Base-by-base conservation (phyloP, 441 rosid genomes). In the Populus hybrid region DNA sequence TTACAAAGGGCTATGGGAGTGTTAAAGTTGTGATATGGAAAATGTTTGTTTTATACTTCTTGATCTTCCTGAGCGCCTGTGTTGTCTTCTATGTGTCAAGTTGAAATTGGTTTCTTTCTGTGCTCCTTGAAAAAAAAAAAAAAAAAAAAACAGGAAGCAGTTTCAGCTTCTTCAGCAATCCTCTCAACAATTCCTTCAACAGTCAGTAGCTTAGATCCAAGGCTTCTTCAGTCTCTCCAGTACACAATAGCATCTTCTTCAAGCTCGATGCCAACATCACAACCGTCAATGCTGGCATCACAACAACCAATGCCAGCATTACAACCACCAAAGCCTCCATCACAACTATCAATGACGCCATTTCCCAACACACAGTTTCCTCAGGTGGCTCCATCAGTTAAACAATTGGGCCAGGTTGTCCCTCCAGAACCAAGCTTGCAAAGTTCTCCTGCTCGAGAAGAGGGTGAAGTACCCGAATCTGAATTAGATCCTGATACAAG, bases 401-500 rank as follows among this genome's bases (percentile, higher is more conserved):
- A 89, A 79, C 89, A 89, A 50, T 74, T 89, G 83, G 90, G 87
- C 86, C 88, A 87, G 73, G 86, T 83, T 79, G 76, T 75, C 65
- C 85, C 86, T 71, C 83, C 88, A 53, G 99, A 97, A 80, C 87
- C 88, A 80, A 90, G 87, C 88, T 84, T 91, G 87, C 98, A 92
- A 77, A 87, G 83, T 85, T 96, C 99, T 80, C 99, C 97, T 67
- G 98, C 94, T 53, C 89, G 98, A 82, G 99, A 94, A 87, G 99
- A 96, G 86, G 99, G 99, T 66, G 98, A 96, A 84, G 98, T 96
- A 69, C 98, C 98, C 42, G 98, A 92, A 85, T 94, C 99, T 75
- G 98, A 96, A 85, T 80, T 96, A 83, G 99, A 96, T 88, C 99
- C 98, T 24, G 96, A 92, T 85, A 94, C 97, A 36, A 87, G 99